Base-by-base conservation (phyloP, 2,329 filamentous ascomycete genomes). In the Aphanoascus verrucosus region DNA sequence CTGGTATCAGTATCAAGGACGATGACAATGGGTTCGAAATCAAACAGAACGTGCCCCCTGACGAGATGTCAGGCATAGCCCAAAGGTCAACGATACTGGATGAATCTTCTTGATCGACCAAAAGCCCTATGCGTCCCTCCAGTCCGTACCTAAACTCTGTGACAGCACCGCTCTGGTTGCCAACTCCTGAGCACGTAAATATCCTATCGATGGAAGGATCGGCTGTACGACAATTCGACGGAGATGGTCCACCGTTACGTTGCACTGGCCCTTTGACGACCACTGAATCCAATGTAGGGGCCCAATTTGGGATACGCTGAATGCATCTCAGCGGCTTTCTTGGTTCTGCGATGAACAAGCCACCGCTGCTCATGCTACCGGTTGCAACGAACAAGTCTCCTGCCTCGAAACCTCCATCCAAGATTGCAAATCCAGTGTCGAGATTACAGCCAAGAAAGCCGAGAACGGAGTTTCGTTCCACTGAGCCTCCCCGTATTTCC, bases 331-430 rank as follows among this genome's bases (percentile, higher is more conserved):
- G 76, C 23, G 76, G 67, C 56, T 78, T 69, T 58, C 81, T 77
- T 50, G 83, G 76, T 55, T 77, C 71, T 67, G 86, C 82, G 68
- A 82, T 81, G 73, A 85, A 91, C 5, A 93, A 76, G 0, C 84
- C 82, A 5, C 90, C 90, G 56, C 84, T 80, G 7, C 88, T 86
- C 51, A 84, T 85, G 59, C 86, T 83, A 0, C 91, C 89, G 3
- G 85, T 86, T 46, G 85, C 81, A 35, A 94, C 78, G 45, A 95
- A 72, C n/a, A 94, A 77, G 65, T 95, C 90, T 1, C 82, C 82
- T 55, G 79, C 81, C 35, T 77, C 72, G 57, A 81, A 79, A 46
- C 79, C 81, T n/a, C 86, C 75, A 54, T 75, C 73, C 15, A 72
- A 61, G 51, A 83, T 86, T 49, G 88, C 85, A 65, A 97, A 94